Base-by-base conservation (phyloP, 352 stramenopile genomes). In the Aphanomyces euteiches region DNA sequence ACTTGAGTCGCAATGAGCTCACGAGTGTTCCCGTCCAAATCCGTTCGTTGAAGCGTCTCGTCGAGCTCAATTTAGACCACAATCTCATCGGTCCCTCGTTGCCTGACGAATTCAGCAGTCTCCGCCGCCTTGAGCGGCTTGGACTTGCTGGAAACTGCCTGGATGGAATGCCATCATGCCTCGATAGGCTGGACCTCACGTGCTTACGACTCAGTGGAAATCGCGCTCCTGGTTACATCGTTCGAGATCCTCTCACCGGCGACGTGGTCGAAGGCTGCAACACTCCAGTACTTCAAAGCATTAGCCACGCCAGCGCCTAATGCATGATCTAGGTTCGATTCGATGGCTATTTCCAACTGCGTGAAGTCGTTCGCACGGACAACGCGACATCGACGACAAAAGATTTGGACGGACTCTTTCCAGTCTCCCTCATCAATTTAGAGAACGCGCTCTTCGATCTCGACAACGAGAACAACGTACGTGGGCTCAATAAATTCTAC, bases 51-150 rank as follows among this genome's bases (percentile, higher is more conserved):
- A 57, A 48, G 12, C 85, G 87, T 65, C 78, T 92, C 45, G 74
- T 90, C 5, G 78, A 90, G 38, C 64, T 92, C 13, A 78, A 92
- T 28, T 65, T 92, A 40, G 83, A 90, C 72, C 78, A 81, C 73
- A 92, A 92, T 45, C 40, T 37, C 12, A 78, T 92, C 36, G 74
- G 82, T 5, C 54, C 70, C 17, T 19, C 68, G 5, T 47, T 92
- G 13, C 80, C 83, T 72, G 8, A 8, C 8, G 81, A 80, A 28
- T 72, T 92, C 43, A 64, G 38, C 36, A 28, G 60, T 3, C 76
- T 92, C 19, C 75, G 74, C 34, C 70, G 78, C 3, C 78, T 92
- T 17, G 77, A 86, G 66, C 72, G 84, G 6, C 75, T 92, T 19
- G 83, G 84, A 21, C 77, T 92, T 10, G 83, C 89, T 59, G 76